A percentile compares a stretch with the other conserved stretches of the same genome.
Conservation (phyloP, 768 basidiomycete species). For the Trametes coccinea region DNA sequence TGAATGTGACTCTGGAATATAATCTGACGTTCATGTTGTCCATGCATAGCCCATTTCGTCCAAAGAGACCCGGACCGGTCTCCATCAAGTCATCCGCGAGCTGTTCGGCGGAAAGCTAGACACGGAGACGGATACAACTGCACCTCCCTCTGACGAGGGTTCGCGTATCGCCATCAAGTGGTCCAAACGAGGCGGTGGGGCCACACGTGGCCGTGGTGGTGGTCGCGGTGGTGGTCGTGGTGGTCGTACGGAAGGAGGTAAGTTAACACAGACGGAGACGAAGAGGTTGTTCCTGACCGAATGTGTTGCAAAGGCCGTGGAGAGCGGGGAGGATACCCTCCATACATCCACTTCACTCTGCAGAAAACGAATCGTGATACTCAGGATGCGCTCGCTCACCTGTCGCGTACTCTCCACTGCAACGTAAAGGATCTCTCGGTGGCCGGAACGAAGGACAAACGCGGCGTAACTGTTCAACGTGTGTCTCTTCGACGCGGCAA, state of each 20-base stretch:
- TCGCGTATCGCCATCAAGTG: slow-evolving; percentile 80
- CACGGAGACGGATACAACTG: slow-evolving; percentile 67
- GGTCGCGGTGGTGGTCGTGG: slow-evolving; percentile 23
- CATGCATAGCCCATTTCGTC: slow-evolving; percentile 70
- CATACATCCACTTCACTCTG: slow-evolving; percentile 93
- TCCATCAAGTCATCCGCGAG: slow-evolving; percentile 81
- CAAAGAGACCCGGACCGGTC: slow-evolving; percentile 76
- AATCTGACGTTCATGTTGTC: slow-evolving; percentile 2
- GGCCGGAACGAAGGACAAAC: slow-evolving; percentile 97
- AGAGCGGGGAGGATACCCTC: slow-evolving; percentile 69
- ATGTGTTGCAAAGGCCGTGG: slow-evolving; percentile 35
- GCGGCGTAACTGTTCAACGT: slow-evolving; percentile 93
- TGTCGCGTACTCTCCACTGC: slow-evolving; percentile 77
- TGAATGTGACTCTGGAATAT: not conserved
- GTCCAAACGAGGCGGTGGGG: slow-evolving; percentile 52
- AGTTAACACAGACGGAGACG: not conserved
- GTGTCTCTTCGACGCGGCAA: slow-evolving; percentile 78
- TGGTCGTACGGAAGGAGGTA: slow-evolving; percentile 17
- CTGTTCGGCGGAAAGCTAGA: slow-evolving; percentile 84
- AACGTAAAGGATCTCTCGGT: slow-evolving; percentile 81
- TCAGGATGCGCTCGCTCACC: slow-evolving; percentile 84
- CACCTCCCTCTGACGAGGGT: slow-evolving; percentile 59
- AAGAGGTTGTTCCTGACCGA: too few relatives aligned
- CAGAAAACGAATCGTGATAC: slow-evolving; percentile 98
- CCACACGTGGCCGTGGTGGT: slow-evolving; percentile 46